phyloP scores from a whole-genome alignment of 371 early-diverging fungal genomes.

The Rhizopus arrhizus region DNA sequence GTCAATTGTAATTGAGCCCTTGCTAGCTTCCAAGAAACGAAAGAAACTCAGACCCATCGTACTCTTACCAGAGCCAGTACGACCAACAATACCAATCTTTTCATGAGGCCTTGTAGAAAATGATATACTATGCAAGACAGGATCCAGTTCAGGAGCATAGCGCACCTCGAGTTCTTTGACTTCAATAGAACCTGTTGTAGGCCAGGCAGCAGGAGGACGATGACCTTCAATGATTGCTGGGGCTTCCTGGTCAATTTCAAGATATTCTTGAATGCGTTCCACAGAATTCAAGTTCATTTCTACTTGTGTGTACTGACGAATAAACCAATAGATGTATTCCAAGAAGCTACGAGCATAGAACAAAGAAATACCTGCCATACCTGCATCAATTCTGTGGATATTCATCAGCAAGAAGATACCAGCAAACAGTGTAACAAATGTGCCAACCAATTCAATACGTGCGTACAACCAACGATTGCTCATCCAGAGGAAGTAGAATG shows the following conservation, averaged over 20 bases:
- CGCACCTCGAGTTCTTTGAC: slow-evolving; percentile 64
- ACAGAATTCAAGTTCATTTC: slow-evolving; percentile 85
- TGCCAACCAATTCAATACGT: slow-evolving; percentile 75
- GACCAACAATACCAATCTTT: slow-evolving; percentile 79
- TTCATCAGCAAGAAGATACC: slow-evolving; percentile 61
- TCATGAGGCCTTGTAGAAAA: slow-evolving; percentile 66
- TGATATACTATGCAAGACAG: slow-evolving; percentile 70
- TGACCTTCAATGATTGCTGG: slow-evolving; percentile 39
- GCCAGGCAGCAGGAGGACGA: slow-evolving; percentile 74
- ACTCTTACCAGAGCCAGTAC: slow-evolving; percentile 82
- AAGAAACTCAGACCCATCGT: slow-evolving; percentile 77
- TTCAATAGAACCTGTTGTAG: slow-evolving; percentile 66
- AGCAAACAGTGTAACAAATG: slow-evolving; percentile 68
- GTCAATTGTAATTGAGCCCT: slow-evolving; percentile 77
- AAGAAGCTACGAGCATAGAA: slow-evolving; percentile 76
- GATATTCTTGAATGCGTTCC: slow-evolving; percentile 84
- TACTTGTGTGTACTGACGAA: slow-evolving; percentile 67
- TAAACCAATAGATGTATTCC: slow-evolving; percentile 46
- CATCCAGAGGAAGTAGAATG: slow-evolving; percentile 82
- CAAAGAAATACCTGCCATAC: slow-evolving; percentile 81
- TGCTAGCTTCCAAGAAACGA: slow-evolving; percentile 71
- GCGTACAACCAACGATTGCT: slow-evolving; percentile 82
- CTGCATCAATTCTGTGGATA: slow-evolving; percentile 68
- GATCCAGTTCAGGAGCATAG: slow-evolving; percentile 67
- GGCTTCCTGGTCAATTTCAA: slow-evolving; percentile 73